phyloP scores from a whole-genome alignment of 306 rosid genomes.

The Vigna radiata region DNA sequence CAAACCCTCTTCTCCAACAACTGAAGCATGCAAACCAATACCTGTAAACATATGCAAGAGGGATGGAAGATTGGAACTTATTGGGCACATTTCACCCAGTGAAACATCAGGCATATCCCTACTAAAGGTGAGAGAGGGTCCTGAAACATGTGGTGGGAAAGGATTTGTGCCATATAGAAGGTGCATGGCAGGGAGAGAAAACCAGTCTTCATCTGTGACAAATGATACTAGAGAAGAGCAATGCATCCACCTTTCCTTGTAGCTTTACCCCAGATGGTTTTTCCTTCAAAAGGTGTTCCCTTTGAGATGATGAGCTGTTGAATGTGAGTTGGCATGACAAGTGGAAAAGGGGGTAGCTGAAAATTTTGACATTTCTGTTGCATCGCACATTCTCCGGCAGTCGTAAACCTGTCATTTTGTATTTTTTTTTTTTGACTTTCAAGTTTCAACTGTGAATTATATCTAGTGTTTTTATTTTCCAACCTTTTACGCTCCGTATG shows the following conservation, averaged over 20 bases:
- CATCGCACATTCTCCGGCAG: slow-evolving; percentile 40
- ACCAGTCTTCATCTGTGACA: slow-evolving; percentile 37
- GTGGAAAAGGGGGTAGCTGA: slow-evolving; percentile 28
- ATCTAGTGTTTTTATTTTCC: not conserved
- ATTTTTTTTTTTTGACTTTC: slow-evolving; percentile 38
- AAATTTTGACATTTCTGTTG: slow-evolving; percentile 41
- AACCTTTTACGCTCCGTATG: slow-evolving; percentile 9
- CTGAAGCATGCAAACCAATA: slow-evolving; percentile 44
- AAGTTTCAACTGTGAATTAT: slow-evolving; percentile 49
- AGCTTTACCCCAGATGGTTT: slow-evolving; percentile 27
- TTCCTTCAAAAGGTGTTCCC: slow-evolving; percentile 25
- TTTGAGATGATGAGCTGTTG: slow-evolving; percentile 32
- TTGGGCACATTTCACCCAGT: slow-evolving; percentile 14
- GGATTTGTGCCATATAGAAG: slow-evolving; percentile 85
- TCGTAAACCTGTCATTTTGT: slow-evolving; percentile 35
- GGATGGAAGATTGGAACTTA: slow-evolving; percentile 39
- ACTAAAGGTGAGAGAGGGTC: slow-evolving; percentile 45
- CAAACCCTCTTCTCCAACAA: slow-evolving; percentile 43
- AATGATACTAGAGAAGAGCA: slow-evolving; percentile 53
- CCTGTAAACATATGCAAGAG: slow-evolving; percentile 15
- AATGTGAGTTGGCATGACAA: not conserved
- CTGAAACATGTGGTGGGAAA: slow-evolving; percentile 47
- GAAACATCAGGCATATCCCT: slow-evolving; percentile 43
- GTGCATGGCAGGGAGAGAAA: slow-evolving; percentile 49
- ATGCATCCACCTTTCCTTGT: slow-evolving; percentile 56